Evolutionary conservation across 2,329 filamentous ascomycete genomes (phyloP).

Genomic region (Dactylellina parvicollis): DNA sequence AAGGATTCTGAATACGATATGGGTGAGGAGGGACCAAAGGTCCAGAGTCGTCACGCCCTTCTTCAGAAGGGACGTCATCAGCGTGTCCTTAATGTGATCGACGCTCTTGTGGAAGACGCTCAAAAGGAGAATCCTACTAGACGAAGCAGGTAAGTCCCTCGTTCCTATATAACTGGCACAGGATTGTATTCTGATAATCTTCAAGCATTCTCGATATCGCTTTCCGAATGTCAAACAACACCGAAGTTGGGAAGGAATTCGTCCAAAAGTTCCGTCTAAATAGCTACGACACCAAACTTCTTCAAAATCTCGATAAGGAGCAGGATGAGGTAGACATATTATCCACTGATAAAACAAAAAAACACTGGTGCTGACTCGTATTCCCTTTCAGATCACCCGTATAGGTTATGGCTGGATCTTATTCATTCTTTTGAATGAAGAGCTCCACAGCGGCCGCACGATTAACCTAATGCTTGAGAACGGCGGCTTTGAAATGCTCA

Average conservation of each 20-base stretch:
- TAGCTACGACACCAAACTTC: conserved; percentile 39
- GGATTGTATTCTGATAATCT: background rate
- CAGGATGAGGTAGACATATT: conserved; percentile 20
- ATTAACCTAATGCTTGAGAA: conserved; percentile 43
- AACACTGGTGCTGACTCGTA: background rate
- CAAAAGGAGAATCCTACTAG: conserved; percentile 44
- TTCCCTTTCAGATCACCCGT: conserved; percentile 26
- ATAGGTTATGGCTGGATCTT: conserved; percentile 51
- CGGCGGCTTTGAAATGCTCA: conserved; percentile 46
- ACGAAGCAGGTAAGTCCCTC: conserved; percentile 36
- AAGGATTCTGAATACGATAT: conserved; percentile 22
- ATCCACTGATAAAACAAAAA: background rate
- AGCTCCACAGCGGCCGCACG: conserved; percentile 44
- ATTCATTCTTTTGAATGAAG: conserved; percentile 47
- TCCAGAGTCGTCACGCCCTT: conserved; percentile 45
- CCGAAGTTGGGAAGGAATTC: conserved; percentile 41
- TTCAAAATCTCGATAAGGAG: conserved; percentile 31
- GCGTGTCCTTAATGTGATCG: conserved; percentile 45
- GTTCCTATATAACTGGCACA: background rate
- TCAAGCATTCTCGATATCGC: conserved; percentile 46
- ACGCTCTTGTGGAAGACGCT: conserved; percentile 45
- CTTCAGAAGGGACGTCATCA: conserved; percentile 47
- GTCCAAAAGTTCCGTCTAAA: conserved; percentile 50
- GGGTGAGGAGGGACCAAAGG: conserved; percentile 42
- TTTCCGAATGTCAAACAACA: conserved; percentile 47